A percentile compares a stretch with the other conserved stretches of the same genome.
phyloP scores from a whole-genome alignment of 179 eudicot genomes.

The Silene noctiflora region DNA sequence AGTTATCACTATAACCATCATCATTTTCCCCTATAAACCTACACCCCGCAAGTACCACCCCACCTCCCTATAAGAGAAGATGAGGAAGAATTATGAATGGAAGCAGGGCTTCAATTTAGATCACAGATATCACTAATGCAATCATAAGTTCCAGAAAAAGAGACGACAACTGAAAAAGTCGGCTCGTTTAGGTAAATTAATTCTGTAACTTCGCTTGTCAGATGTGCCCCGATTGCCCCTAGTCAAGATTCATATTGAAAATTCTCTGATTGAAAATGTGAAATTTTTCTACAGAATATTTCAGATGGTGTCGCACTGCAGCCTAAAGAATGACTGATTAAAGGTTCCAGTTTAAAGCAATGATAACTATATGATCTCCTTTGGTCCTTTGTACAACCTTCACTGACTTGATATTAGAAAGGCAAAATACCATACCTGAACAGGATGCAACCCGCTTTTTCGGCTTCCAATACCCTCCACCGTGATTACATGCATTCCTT shows the following conservation, averaged over 20 bases:
- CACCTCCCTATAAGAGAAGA: background rate
- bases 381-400: too few species aligned
- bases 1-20: too few species aligned
- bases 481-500: constrained; percentile 98
- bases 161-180: background rate
- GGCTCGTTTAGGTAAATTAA: background rate
- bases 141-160: too few species aligned
- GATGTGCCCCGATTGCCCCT: too few species aligned
- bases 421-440: constrained; percentile 60
- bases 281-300: too few species aligned
- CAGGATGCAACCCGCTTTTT: constrained; percentile 82
- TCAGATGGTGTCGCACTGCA: background rate
- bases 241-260: too few species aligned
- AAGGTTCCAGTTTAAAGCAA: constrained; percentile 2
- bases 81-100: background rate
- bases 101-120: background rate
- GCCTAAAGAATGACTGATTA: constrained; percentile 1
- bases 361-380: background rate
- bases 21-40: background rate
- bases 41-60: background rate
- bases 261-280: too few species aligned
- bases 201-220: background rate
- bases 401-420: background rate
- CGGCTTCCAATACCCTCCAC: constrained; percentile 93
- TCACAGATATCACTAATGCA: background rate